Conservation (phyloP, 805 yeast species). For the Ogataea populi-albae region DNA sequence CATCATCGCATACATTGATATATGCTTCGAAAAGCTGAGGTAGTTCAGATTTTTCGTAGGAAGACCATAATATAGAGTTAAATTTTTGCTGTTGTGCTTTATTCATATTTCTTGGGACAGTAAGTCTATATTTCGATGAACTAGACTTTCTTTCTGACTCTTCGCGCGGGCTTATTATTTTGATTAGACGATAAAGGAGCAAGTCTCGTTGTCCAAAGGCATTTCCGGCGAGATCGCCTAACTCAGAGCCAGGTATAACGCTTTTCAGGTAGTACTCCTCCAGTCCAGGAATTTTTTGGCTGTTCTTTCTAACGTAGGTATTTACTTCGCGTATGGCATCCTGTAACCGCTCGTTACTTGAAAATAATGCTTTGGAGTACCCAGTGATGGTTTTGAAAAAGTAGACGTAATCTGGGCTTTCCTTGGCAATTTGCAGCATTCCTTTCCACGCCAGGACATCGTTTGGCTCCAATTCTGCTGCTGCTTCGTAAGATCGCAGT, state of each 20-base stretch:
- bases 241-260: constrained; percentile 53
- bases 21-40: constrained; percentile 52
- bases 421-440: constrained; percentile 45
- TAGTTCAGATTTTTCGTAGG: constrained; percentile 50
- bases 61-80: constrained; percentile 42
- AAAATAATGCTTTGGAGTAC: constrained; percentile 40
- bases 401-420: constrained; percentile 35
- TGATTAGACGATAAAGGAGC: constrained; percentile 44
- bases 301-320: constrained; percentile 38
- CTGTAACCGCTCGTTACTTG: constrained; percentile 43
- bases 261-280: constrained; percentile 47
- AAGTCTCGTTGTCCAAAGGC: constrained; percentile 45
- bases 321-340: constrained; percentile 49
- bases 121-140: constrained; percentile 47
- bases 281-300: constrained; percentile 28
- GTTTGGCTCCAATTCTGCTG: constrained; percentile 47
- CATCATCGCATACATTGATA: constrained; percentile 58
- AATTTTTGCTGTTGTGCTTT: constrained; percentile 38
- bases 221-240: constrained; percentile 52
- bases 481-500: constrained; percentile 41
- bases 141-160: constrained; percentile 37
- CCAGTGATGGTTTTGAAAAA: constrained; percentile 49
- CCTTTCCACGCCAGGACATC: constrained; percentile 83
- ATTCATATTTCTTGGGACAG: constrained; percentile 42
- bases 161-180: constrained; percentile 40